These are phyloP conservation scores for Carex parvula DNA, from an alignment of 176 grass and related monocot genomes.

Conservation along the genomic window DNA sequence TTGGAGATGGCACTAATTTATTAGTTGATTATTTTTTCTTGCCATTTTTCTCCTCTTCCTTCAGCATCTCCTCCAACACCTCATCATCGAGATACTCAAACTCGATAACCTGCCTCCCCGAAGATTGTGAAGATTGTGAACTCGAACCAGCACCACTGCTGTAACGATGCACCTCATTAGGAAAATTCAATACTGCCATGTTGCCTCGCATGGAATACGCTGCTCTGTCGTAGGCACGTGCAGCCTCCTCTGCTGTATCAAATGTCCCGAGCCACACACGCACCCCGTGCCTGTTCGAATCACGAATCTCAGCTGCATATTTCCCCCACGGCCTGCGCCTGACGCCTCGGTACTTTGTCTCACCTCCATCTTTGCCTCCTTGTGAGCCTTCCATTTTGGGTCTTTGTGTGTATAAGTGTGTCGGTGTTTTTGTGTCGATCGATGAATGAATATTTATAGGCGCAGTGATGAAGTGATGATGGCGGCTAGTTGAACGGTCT, in stretches of 20 bases:
- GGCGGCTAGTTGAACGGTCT: slow-evolving; percentile 8
- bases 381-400: slow-evolving; percentile 18
- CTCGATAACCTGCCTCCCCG: slow-evolving; percentile 41
- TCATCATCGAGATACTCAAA: slow-evolving; percentile 71
- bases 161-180: slow-evolving; percentile 42
- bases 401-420: not conserved
- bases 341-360: slow-evolving; percentile 72
- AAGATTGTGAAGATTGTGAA: slow-evolving; percentile 22
- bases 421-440: not conserved
- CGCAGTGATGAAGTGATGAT: slow-evolving; percentile 17
- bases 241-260: slow-evolving; percentile 81
- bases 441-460: not conserved
- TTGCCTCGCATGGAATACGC: slow-evolving; percentile 75
- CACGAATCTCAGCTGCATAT: slow-evolving; percentile 84
- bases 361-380: slow-evolving; percentile 33
- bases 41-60: slow-evolving; percentile 28
- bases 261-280: slow-evolving; percentile 76
- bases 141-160: not conserved
- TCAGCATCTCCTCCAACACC: slow-evolving; percentile 67
- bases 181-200: slow-evolving; percentile 82
- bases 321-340: slow-evolving; percentile 65
- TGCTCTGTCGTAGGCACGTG: slow-evolving; percentile 62
- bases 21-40: slow-evolving; percentile 27
- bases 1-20: not conserved
- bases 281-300: slow-evolving; percentile 66